Base-by-base conservation (phyloP, 768 basidiomycete genomes). In the Stropharia rugosoannulata region DNA sequence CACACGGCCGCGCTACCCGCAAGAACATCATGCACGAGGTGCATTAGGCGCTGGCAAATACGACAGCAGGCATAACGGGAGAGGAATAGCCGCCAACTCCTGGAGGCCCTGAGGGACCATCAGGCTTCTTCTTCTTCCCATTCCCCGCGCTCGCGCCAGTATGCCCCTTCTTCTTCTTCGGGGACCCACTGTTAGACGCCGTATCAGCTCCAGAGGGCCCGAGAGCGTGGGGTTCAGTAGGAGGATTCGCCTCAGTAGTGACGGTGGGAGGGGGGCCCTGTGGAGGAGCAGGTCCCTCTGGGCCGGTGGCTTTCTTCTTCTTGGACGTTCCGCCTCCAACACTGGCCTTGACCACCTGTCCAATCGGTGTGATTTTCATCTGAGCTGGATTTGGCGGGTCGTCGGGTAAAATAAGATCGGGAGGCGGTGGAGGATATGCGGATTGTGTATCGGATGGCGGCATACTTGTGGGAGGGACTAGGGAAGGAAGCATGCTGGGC, bases 281-380 rank as follows among this genome's bases (percentile, higher is more conserved):
- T 54, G 60, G 25, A 52, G 32, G 41, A 55, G 67, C 15, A 54
- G 50, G 56, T 58, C 68, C 55, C 62, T 63, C 59, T 54, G 65
- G 35, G 51, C 58, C 57, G 44, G 70, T 56, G 62, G 38, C 49
- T 54, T 59, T 70, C 66, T 82, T 84, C 79, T 90, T 92, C 81
- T 91, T 93, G 68, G 81, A 70, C 10, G 74, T 54, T 1, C 73
- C 74, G 1, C 76, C 64, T 15, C 76, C 68, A 0, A 76, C 62
- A 2, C 75, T 77, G 1, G 77, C 73, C 65, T 84, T 82, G 64
- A 84, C 62, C 56, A 92, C 81, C 67, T 92, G 89, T 6, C 91
- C 91, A 15, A 92, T 71, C 0, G 91, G 92, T 0, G 90, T 89
- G 62, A 93, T 81, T 74, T 89, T 93, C 43, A 79, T 72, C 61